Evolutionary conservation across 148 eudicot genomes (phyloP), one percentile per base, ranked within the genome.

Genomic region (Chenopodium album): DNA sequence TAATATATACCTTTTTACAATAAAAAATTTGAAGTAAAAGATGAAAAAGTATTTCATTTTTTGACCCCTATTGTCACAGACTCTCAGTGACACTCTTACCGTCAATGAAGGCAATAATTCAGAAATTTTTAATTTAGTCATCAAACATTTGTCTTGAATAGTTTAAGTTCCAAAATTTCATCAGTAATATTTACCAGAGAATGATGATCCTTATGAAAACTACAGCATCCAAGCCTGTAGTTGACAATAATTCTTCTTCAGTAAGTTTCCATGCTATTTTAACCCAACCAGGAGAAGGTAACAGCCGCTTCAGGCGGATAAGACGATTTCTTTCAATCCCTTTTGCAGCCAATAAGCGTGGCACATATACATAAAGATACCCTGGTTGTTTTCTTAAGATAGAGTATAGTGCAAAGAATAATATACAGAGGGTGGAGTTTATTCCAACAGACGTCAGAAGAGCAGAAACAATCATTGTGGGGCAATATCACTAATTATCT

Each of bases 171-270:
- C 12, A 23, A 48, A 41, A 34, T 46, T 46, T 65, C 75, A 75
- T 59, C 7, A 31, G 48, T 23, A 29, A 41, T 52, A 85, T 26
- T 62, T 86, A 93, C 97, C 97, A 83, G 88, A 93, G 89, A 74
- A 78, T 85, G 83, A 93, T 90, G 64, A 90, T 86, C 84, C 94
- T 89, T 85, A 88, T 87, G 59, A 93, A 93, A 63, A 90, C 93
- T 6, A 93, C 93, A 71, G 90, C 97, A 87, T 93, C 97, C 89
- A 93, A 85, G 74, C 97, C 97, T 26, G 93, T 89, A 70, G 86
- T 84, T 23, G 94, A 76, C 63, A 93, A 89, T 73, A 93, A 74
- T 8, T 93, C 93, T 11, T 90, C 90, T 82, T 93, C 93, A 16
- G 92, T 86, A 77, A 86, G 86, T 67, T 86, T 74, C 94, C 93